A percentile compares a stretch with the other conserved stretches of the same genome.
phyloP scores from a whole-genome alignment of 2,329 filamentous ascomycete genomes.

The Aphanoascus verrucosus region DNA sequence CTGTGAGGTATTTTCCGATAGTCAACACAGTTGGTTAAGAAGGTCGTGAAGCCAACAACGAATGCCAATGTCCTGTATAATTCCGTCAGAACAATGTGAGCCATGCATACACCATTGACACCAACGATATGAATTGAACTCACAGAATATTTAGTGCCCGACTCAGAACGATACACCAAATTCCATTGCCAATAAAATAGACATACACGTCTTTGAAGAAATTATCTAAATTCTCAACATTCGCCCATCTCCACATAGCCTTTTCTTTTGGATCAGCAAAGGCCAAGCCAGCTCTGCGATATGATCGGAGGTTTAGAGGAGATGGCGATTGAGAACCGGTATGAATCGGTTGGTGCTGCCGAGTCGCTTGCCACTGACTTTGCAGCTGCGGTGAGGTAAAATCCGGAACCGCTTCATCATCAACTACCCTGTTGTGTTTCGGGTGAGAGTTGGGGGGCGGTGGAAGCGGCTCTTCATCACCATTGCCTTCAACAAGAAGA shows the following conservation, averaged over 20 bases:
- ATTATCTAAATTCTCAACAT: constrained; percentile 76
- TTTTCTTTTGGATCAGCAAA: constrained; percentile 56
- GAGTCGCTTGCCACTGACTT: constrained; percentile 43
- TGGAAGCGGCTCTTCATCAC: constrained; percentile 30
- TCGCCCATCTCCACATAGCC: constrained; percentile 87
- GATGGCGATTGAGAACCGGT: constrained; percentile 9
- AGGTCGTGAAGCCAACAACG: constrained; percentile 69
- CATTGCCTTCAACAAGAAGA: constrained; percentile 47
- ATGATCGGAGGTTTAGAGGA: constrained; percentile 5
- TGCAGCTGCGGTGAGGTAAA: constrained; percentile 31
- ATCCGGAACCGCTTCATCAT: constrained; percentile 17
- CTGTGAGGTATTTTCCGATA: constrained; percentile 60
- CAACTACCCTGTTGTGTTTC: constrained; percentile 15
- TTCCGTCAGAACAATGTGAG: neutral
- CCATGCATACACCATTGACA: neutral
- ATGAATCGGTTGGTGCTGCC: constrained; percentile 34
- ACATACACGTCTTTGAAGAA: constrained; percentile 79
- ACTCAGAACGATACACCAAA: constrained; percentile 72
- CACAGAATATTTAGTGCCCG: constrained; percentile 62
- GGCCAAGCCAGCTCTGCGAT: constrained; percentile 22
- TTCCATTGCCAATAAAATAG: constrained; percentile 72
- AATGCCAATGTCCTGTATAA: constrained; percentile 62
- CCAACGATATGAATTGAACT: constrained; percentile 26
- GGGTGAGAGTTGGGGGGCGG: constrained; percentile 31
- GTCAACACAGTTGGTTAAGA: constrained; percentile 76